A percentile compares a stretch with the other conserved stretches of the same genome.
Conservation (phyloP, 345 rosid species). For the Gossypium mustelinum region DNA sequence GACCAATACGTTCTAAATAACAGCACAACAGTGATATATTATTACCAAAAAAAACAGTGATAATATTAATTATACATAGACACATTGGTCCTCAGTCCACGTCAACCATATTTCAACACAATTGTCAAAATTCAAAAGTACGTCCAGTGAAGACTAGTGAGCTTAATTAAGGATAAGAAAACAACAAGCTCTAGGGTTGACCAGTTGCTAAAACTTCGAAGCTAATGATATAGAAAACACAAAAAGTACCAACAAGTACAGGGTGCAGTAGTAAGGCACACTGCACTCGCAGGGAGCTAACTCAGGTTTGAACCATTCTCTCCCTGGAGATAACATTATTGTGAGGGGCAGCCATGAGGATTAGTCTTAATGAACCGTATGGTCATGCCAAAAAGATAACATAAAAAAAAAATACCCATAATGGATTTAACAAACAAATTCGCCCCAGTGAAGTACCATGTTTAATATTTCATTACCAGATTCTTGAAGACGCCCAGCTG, state of each 20-base stretch:
- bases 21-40: not conserved
- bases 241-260: not conserved
- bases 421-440: not conserved
- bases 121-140: not conserved
- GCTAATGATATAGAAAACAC: slow-evolving; percentile 8
- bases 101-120: not conserved
- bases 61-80: not conserved
- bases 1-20: not conserved
- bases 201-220: not conserved
- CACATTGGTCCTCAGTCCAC: not conserved
- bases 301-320: no score
- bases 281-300: no score
- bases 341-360: no score
- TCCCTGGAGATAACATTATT: no score
- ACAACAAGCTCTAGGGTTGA: not conserved
- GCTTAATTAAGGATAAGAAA: not conserved
- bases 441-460: not conserved
- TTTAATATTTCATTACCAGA: slow-evolving; percentile 39
- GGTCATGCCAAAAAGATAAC: no score
- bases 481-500: slow-evolving; percentile 77
- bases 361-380: no score
- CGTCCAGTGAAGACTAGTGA: not conserved
- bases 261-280: no score
- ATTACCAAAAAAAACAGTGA: not conserved
- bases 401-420: no score